Conservation (phyloP, 2,329 filamentous ascomycete species). For the Botrytis pseudocinerea region DNA sequence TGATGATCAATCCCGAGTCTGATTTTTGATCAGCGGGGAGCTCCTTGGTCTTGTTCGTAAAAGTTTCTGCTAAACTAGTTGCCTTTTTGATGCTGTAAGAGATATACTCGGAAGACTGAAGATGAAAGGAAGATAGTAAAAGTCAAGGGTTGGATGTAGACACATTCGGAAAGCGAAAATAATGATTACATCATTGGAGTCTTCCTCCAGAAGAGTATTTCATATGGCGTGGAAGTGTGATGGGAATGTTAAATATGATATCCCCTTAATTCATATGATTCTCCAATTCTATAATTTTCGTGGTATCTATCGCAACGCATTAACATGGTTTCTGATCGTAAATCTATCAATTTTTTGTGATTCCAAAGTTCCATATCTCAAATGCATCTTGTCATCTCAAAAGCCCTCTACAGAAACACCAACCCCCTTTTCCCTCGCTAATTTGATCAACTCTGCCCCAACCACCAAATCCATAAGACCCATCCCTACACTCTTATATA, state of each 20-base stretch:
- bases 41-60: not conserved
- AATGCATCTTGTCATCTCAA: conserved; percentile 36
- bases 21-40: too few species aligned
- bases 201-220: not conserved
- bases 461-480: conserved; percentile 67
- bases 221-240: not conserved
- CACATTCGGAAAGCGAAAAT: not conserved
- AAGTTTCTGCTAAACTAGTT: not conserved
- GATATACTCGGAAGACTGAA: too few species aligned
- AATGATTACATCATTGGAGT: too few species aligned
- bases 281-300: not conserved
- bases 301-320: conserved; percentile 13
- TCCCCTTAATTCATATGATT: not conserved
- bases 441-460: conserved; percentile 56
- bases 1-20: too few species aligned
- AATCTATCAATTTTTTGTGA: not conserved
- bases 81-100: not conserved
- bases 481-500: conserved; percentile 68
- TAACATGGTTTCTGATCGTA: not conserved
- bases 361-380: not conserved
- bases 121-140: too few species aligned
- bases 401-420: conserved; percentile 57
- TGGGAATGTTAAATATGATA: not conserved
- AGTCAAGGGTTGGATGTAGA: not conserved
- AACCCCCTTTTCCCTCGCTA: conserved; percentile 56